Evolutionary conservation across 495 filamentous ascomycete genomes (phyloP), one percentile per base, ranked within the genome.

Genomic region (Aspergillus avenaceus): DNA sequence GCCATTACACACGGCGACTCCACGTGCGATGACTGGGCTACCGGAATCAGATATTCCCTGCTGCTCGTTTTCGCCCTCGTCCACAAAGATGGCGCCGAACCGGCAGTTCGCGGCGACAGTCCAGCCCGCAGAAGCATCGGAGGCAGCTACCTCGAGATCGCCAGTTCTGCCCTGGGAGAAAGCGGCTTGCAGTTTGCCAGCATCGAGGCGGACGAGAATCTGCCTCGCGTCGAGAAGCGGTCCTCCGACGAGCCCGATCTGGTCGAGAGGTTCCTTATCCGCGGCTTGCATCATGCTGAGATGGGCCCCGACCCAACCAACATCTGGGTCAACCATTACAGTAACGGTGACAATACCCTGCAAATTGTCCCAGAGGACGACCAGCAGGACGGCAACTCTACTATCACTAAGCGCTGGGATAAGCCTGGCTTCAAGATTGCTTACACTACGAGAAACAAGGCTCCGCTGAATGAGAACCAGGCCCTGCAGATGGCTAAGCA

Each of bases 361-460:
- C 5, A 37, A 37, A 37, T 14, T 37, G 34, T 5, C 34, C 5
- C 34, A 19, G 34, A 37, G 34, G 5, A 16, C 21, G 34, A 19
- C 21, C 34, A 37, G n/a, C 34, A 16, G 34, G 34, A 37, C 34
- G 34, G 34, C 34, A 49, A 37, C 46, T 18, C 34, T 23, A 49
- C 46, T 19, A 2, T 49, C 11, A 18, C 34, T 18, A 13, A 34
- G 27, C 46, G 46, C 46, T 49, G 34, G 13, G 22, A 49, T 19
- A 37, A 27, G 25, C 32, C 47, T 38, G 47, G 47, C 22, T 49
- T 49, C 47, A 49, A 49, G 25, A 41, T 49, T 27, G 21, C 47
- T 38, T 34, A 34, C 28, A 41, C 47, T 8, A 41, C 34, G 38
- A 34, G 47, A 38, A 38, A 38, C 5, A 14, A 4, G 5, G 38